Evolutionary conservation across 1,139 yeast species (phyloP), one percentile per base, ranked within the genome.

Genomic region (Arxiozyma heterogenica): DNA sequence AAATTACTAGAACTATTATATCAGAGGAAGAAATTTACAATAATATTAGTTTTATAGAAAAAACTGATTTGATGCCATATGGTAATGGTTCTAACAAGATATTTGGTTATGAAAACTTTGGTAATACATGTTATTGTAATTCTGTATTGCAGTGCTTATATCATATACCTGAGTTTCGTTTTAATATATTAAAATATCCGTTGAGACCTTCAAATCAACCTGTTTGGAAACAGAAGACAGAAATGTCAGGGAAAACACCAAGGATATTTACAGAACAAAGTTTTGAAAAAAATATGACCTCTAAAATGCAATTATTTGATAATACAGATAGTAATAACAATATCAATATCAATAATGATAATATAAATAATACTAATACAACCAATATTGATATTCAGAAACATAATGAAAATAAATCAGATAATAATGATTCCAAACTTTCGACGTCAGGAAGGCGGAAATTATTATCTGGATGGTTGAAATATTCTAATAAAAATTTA

Each of bases 71-170:
- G n/a, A 43, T 57, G 47, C 59, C 59, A 7, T 57, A 44, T 52
- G 59, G 59, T 39, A 84, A 82, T 66, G 91, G 90, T 1, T 73
- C 83, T 15, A 74, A 78, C 55, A 85, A 90, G 69, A 80, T 90
- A 41, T 93, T 84, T 71, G 98, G 98, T 6, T 83, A 90, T 81
- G 98, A 93, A 69, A 93, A 93, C 70, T 93, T 90, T 68, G 97
- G 98, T 1, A 84, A 87, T 68, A 91, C 96, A 0, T 91, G 98
- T 71, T 93, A 93, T 70, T 89, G 96, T 70, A 93, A 94, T 65
- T 89, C 96, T 9, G 87, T 93, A 22, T 72, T 93, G 27, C 98
- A 93, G 68, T 89, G 96, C 62, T 77, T 93, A 25, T 93, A 80
- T 72, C 85, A 86, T 68, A 78, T 91, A 1, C 79, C 79, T 49